A percentile compares a stretch with the other conserved stretches of the same genome.
These are phyloP conservation scores for Candida frijolesensis DNA, from an alignment of 1,139 yeast genomes.

Conservation along the genomic window DNA sequence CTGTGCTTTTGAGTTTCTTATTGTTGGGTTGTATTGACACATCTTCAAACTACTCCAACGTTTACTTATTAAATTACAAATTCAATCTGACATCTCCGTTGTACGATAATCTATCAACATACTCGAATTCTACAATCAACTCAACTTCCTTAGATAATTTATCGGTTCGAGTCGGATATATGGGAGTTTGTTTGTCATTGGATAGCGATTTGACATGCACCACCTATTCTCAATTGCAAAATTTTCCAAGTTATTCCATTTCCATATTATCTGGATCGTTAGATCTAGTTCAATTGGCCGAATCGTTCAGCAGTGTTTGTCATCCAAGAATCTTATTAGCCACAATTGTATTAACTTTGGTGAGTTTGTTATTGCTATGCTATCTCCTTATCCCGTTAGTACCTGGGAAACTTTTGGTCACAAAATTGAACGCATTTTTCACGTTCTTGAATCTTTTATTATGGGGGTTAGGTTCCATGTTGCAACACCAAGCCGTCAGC, in stretches of 20 bases:
- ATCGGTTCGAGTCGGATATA: conserved; percentile 50
- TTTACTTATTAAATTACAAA: conserved; percentile 46
- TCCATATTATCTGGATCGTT: conserved; percentile 22
- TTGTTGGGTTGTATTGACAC: conserved; percentile 53
- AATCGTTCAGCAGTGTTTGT: conserved; percentile 44
- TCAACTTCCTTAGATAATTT: conserved; percentile 27
- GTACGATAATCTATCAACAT: conserved; percentile 8
- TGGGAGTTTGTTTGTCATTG: conserved; percentile 48
- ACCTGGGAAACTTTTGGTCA: conserved; percentile 43
- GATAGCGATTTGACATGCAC: conserved; percentile 34
- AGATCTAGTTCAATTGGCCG: conserved; percentile 44
- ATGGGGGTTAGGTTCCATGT: conserved; percentile 74
- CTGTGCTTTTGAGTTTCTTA: conserved; percentile 50
- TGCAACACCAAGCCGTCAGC: conserved; percentile 62
- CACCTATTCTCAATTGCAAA: conserved; percentile 25
- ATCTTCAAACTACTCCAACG: conserved; percentile 42
- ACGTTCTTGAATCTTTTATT: conserved; percentile 44
- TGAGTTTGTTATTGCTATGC: conserved; percentile 40
- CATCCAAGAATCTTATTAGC: conserved; percentile 59
- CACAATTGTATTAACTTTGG: conserved; percentile 45
- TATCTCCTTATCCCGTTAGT: conserved; percentile 51
- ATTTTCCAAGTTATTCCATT: conserved; percentile 17
- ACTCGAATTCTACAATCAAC: conserved; percentile 2
- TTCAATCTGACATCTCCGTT: conserved; percentile 39
- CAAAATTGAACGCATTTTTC: conserved; percentile 35